Evolutionary conservation across 1,284 basidiomycete genomes (phyloP).

Genomic region (Xanthoconium separans): DNA sequence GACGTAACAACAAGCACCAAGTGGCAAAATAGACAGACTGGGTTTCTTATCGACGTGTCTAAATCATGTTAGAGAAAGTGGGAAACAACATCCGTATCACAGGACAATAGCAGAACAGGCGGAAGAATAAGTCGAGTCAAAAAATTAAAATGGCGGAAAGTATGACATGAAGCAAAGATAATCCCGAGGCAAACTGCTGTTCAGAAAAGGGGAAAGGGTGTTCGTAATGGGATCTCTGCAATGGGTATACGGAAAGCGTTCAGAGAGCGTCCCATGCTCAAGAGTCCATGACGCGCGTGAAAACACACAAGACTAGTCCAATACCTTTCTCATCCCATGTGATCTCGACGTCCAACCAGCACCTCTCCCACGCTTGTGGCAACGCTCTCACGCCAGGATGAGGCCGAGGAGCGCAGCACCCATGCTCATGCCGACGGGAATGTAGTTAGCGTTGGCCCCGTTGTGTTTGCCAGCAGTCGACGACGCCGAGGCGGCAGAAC

Average conservation of each 20-base stretch:
- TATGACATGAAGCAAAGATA: too few species aligned
- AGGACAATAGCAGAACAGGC: not conserved
- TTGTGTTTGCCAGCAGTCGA: conserved; percentile 16
- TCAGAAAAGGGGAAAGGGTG: not conserved
- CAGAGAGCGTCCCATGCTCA: conserved; percentile 1
- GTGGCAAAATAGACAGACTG: too few species aligned
- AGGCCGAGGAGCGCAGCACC: conserved; percentile 34
- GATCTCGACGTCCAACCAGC: not conserved
- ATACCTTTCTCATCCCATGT: not conserved
- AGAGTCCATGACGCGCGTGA: not conserved
- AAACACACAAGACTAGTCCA: not conserved
- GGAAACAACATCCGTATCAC: not conserved
- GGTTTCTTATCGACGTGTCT: not conserved
- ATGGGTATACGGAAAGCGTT: conserved; percentile 19
- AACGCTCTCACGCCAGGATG: conserved; percentile 24
- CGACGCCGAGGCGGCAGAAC: conserved; percentile 20
- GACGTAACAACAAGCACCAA: too few species aligned
- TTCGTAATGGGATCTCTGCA: conserved; percentile 5
- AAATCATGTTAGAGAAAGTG: not conserved
- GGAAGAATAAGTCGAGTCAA: too few species aligned
- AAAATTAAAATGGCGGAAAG: too few species aligned
- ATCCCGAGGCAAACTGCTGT: too few species aligned
- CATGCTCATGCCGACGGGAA: conserved; percentile 32
- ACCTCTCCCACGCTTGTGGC: conserved; percentile 1
- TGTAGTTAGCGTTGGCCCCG: conserved; percentile 28